These are phyloP conservation scores for Lachancea cidri DNA, from an alignment of 805 yeast genomes.

Conservation along the genomic window DNA sequence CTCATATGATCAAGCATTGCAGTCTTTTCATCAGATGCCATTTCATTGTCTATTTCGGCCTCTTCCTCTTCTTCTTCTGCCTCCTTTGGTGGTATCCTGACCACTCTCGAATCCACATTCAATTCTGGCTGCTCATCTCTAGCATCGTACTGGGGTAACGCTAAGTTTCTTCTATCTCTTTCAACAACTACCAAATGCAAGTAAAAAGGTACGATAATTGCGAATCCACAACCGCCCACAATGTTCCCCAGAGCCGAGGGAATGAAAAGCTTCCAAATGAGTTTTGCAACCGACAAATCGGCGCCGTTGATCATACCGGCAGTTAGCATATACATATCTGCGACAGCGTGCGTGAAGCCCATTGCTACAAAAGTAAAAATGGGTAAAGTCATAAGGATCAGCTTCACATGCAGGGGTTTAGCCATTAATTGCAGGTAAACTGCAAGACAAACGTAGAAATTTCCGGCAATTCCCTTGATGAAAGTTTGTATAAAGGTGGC, in stretches of 20 bases:
- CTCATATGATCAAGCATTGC: background rate
- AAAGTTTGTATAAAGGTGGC: constrained; percentile 57
- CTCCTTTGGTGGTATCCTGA: constrained; percentile 38
- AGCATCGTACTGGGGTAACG: constrained; percentile 64
- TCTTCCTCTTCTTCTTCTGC: constrained; percentile 11
- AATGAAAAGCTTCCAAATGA: constrained; percentile 67
- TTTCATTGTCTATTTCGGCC: constrained; percentile 5
- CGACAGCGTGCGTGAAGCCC: constrained; percentile 78
- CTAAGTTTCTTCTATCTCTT: constrained; percentile 54
- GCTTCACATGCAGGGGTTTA: constrained; percentile 73
- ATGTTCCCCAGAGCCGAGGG: constrained; percentile 74
- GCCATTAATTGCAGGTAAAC: constrained; percentile 73
- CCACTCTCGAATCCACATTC: constrained; percentile 73
- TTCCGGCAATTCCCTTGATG: constrained; percentile 69
- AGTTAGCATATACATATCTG: constrained; percentile 69
- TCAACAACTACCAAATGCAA: constrained; percentile 70
- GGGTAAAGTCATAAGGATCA: constrained; percentile 58
- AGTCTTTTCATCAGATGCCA: constrained; percentile 2
- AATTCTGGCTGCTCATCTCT: constrained; percentile 79
- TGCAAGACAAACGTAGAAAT: constrained; percentile 71
- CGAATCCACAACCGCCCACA: constrained; percentile 72
- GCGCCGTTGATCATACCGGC: constrained; percentile 67
- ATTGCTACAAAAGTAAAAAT: constrained; percentile 71
- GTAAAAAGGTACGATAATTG: constrained; percentile 63
- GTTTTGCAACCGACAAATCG: constrained; percentile 53